Evolutionary conservation across 2,329 filamentous ascomycete species (phyloP).

Genomic region (Aphanocladium album): DNA sequence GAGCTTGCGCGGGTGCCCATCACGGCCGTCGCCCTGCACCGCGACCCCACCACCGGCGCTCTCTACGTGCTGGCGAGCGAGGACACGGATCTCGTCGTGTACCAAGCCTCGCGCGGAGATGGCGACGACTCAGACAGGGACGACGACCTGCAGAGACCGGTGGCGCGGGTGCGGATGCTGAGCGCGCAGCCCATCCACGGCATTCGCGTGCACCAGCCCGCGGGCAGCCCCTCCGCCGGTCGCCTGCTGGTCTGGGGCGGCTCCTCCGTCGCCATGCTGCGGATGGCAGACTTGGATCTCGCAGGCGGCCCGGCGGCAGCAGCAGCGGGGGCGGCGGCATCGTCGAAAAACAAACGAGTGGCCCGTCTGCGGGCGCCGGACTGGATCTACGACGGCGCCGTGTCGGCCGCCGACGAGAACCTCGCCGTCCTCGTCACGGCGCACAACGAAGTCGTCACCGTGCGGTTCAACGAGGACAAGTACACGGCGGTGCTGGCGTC

Average conservation of each 20-base stretch:
- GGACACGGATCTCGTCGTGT: slow-evolving; percentile 53
- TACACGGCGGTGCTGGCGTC: slow-evolving; percentile 39
- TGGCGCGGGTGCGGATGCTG: slow-evolving; percentile 52
- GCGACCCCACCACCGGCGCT: slow-evolving; percentile 14
- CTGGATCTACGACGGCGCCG: slow-evolving; percentile 69
- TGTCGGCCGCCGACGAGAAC: slow-evolving; percentile 40
- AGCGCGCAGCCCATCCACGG: slow-evolving; percentile 69
- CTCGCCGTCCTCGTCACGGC: slow-evolving; percentile 68
- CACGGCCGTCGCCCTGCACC: slow-evolving; percentile 54
- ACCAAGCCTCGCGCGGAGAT: slow-evolving; percentile 34
- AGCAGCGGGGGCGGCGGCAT: no score
- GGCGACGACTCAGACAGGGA: slow-evolving; percentile 20
- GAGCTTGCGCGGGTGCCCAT: slow-evolving; percentile 49
- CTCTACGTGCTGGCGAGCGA: slow-evolving; percentile 50
- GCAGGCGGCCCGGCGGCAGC: background rate
- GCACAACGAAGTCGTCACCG: slow-evolving; percentile 71
- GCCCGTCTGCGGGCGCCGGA: slow-evolving; percentile 53
- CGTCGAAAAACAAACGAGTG: no score
- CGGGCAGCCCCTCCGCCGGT: slow-evolving; percentile 11
- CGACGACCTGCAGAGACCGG: background rate
- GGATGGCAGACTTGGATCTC: background rate
- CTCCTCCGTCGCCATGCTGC: slow-evolving; percentile 41
- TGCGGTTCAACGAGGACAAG: slow-evolving; percentile 31
- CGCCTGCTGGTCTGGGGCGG: slow-evolving; percentile 67
- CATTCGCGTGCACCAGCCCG: slow-evolving; percentile 42